Evolutionary conservation across 2,329 filamentous ascomycete genomes (phyloP), one percentile per base, ranked within the genome.

Genomic region (Cryphonectria parasitica): DNA sequence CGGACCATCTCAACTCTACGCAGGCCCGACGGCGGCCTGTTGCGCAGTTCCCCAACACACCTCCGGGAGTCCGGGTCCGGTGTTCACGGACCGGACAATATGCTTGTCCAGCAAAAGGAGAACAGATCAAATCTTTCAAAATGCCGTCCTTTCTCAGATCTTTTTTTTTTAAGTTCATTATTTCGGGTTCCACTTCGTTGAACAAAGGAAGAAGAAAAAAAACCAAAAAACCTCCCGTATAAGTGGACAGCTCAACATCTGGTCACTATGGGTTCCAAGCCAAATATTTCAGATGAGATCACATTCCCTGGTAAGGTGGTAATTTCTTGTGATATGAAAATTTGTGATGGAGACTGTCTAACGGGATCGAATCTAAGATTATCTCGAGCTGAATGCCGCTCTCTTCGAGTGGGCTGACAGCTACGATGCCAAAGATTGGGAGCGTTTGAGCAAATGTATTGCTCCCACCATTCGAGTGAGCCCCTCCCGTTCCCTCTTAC

Each of bases 351-450:
- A 22, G n/a, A 41, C 15, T 54, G 36, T 19, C 34, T 39, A 10
- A 22, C n/a, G 22, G 19, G 45, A 34, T 28, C 6, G 11, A 8
- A n/a, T 31, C 54, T 8, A 52, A 76, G 75, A 76, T 60, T 76
- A 75, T 69, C 75, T 75, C n/a, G 75, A 73, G 39, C 64, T 76
- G 64, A 76, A 75, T 58, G 67, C 73, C 19, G 75, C 73, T n/a
- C 71, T 76, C 17, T 76, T 72, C 49, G 72, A 73, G 72, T 73
- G 72, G 72, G 72, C 72, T 19, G 88, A 90, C 78, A 88, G 85
- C 82, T 90, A 90, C 79, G 88, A 90, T 79, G 85, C 84, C 78
- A 91, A 91, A 80, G 87, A 91, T 80, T 91, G 89, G 88, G 82
- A 83, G 19, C 85, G 88, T 66, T 84, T 91, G 39, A 77, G 82